Base-by-base conservation (phyloP, 306 rosid genomes). In the Dryas octopetala region DNA sequence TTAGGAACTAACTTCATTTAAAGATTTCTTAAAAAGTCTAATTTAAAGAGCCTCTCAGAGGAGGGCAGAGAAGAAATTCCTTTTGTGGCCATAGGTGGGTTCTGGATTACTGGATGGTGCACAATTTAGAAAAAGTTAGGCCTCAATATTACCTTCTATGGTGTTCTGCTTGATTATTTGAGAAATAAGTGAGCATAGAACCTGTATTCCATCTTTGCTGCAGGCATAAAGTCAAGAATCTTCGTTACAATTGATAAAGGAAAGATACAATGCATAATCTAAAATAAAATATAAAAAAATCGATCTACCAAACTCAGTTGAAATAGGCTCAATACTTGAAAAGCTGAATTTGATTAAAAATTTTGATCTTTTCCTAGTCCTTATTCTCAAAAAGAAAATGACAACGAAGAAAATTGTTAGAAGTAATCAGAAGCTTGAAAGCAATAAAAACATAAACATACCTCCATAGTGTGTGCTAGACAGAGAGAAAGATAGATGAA, bases 201-300 rank as follows among this genome's bases (percentile, higher is more conserved):
- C 65, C 76, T 43, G 53, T 47, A 48, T 43, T 41, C 63, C 82
- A 58, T 51, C 66, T 63, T 49, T 66, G 41, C 68, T 73, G 82
- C 74, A 78, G 66, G 66, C 59, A 68, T 66, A 80, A 83, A 69
- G 59, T 75, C 76, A 64, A 64, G 58, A 83, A 44, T 60, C 51
- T 64, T 76, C 76, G 75, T 76, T 68, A 52, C 45, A 52, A 81
- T 45, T 17, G 67, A 71, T 62, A 80, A 70, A 44, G 76, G 23
- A 47, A 9, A 14, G 6, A 23, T 16, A 26, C 40, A 51, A 66
- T 28, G 68, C 46, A 80, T 41, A 45, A 40, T 14, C 47, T 32
- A 62, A 62, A 62, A 80, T 41, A 45, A 40, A 14, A 19, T 32
- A 62, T 38, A 62, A 26, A 60, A 38, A 14, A 62, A 38, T 62